A percentile compares a stretch with the other conserved stretches of the same genome.
phyloP scores from a whole-genome alignment of 108 stramenopile species.

The Nitzschia inconspicua region DNA sequence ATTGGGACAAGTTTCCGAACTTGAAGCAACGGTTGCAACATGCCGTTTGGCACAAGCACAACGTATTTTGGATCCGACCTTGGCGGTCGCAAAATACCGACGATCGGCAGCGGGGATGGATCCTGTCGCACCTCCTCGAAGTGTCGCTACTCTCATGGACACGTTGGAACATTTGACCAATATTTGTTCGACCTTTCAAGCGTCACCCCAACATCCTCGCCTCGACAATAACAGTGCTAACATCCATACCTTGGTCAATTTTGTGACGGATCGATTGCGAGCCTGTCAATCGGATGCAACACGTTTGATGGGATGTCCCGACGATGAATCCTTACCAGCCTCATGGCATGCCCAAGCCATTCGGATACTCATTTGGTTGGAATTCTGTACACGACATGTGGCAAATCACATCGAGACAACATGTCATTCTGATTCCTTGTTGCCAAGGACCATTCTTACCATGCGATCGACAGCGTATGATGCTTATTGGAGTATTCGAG shows the following conservation, averaged over 20 bases:
- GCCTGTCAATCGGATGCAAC: constrained; percentile 35
- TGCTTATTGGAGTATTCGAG: constrained; percentile 27
- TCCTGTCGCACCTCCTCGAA: neutral
- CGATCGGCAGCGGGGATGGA: constrained; percentile 49
- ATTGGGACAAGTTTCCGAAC: constrained; percentile 32
- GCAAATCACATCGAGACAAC: neutral
- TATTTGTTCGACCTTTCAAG: constrained; percentile 10
- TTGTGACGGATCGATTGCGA: constrained; percentile 37
- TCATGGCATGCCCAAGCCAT: constrained; percentile 20
- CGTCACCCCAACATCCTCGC: constrained; percentile 14
- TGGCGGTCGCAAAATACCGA: constrained; percentile 40
- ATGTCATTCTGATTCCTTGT: neutral
- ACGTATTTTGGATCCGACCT: constrained; percentile 32
- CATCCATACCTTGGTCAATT: constrained; percentile 6
- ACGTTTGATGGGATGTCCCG: constrained; percentile 1
- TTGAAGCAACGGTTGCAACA: constrained; percentile 39
- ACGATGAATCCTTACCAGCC: neutral
- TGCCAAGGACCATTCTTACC: constrained; percentile 6
- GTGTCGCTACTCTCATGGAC: neutral
- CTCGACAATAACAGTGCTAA: too few species aligned
- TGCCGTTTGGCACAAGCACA: constrained; percentile 6
- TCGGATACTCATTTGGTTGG: constrained; percentile 26
- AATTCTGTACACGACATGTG: neutral
- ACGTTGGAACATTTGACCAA: constrained; percentile 17
- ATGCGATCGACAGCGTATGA: constrained; percentile 34